phyloP scores from a whole-genome alignment of 305 asterid genomes.

The Fraxinus paxiana region DNA sequence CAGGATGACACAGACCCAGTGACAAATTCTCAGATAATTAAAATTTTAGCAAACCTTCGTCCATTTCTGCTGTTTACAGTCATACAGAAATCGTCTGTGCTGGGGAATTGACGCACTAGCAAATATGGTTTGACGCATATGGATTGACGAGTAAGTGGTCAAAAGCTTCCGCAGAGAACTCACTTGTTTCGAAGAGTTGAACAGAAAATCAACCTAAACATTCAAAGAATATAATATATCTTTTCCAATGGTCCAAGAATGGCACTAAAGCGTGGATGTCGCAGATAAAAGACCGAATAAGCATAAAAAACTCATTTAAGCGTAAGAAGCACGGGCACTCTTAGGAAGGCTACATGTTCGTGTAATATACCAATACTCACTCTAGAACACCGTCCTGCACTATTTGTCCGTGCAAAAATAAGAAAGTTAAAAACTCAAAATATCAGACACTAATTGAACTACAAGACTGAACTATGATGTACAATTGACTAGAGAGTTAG shows the following conservation, averaged over 20 bases:
- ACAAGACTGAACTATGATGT: neutral
- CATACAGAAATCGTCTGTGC: slow-evolving; percentile 73
- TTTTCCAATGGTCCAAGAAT: slow-evolving; percentile 2
- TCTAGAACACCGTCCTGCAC: neutral
- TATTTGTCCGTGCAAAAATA: neutral
- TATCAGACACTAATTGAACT: neutral
- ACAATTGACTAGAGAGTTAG: neutral
- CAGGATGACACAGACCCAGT: slow-evolving; percentile 12
- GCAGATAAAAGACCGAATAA: slow-evolving; percentile 7
- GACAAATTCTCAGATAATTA: slow-evolving; percentile 11
- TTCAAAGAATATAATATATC: slow-evolving; percentile 8
- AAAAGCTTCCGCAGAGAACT: slow-evolving; percentile 71
- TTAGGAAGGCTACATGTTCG: neutral
- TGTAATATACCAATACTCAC: neutral
- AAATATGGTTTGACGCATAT: slow-evolving; percentile 72
- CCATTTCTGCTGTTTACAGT: slow-evolving; percentile 91
- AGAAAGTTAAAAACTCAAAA: neutral
- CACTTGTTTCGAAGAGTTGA: slow-evolving; percentile 82
- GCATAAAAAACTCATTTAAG: slow-evolving; percentile 1
- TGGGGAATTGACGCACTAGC: slow-evolving; percentile 94
- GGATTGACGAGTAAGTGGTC: slow-evolving; percentile 70
- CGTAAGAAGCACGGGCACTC: slow-evolving; percentile 51
- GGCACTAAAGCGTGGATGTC: slow-evolving; percentile 2
- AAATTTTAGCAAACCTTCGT: slow-evolving; percentile 57
- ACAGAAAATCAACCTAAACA: slow-evolving; percentile 85